Base-by-base conservation (phyloP, 306 rosid species). In the Fragaria ananassa region DNA sequence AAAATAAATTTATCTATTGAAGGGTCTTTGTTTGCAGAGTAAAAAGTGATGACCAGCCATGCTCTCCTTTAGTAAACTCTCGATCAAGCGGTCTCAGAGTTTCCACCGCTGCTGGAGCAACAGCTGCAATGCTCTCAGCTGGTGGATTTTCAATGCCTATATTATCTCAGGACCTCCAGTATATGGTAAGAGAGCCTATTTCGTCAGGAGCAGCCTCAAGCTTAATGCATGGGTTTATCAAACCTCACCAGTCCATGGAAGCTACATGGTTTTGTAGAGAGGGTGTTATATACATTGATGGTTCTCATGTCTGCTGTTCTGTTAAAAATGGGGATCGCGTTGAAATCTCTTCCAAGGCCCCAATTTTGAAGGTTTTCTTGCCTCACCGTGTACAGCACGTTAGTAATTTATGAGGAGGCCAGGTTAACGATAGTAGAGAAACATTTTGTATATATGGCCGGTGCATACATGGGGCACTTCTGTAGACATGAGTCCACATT, bases 41-140 rank as follows among this genome's bases (percentile, higher is more conserved):
- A 50, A 84, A 53, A 79, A 82, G 81, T 57, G 87, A 83, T 31
- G 85, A 78, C 65, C 89, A 81, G 65, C 81, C 86, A 31, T 68
- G 64, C 81, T 83, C 83, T 15, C 91, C 84, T 12, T 76, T 78
- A 46, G 86, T 88, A 77, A 84, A 86, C 82, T 81, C 88, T 76
- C 91, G 97, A 70, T 95, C 98, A 77, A 95, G 98, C 65, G 97
- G 98, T 73, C 85, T 92, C 23, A 85, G 97, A 83, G 89, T 95
- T 78, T 95, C 97, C 34, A 83, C 98, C 7, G 96, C 92, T 57
- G 92, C 97, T 1, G 97, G 98, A 80, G 89, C 98, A 81, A 90
- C 98, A 1, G 97, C 97, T 72, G 97, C 98, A 45, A 92, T 95
- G 98, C 93, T 51, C 47, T 90, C 97, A 34, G 96, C 98, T 10